Conservation (phyloP, 768 basidiomycete species). For the Mycena polygramma region DNA sequence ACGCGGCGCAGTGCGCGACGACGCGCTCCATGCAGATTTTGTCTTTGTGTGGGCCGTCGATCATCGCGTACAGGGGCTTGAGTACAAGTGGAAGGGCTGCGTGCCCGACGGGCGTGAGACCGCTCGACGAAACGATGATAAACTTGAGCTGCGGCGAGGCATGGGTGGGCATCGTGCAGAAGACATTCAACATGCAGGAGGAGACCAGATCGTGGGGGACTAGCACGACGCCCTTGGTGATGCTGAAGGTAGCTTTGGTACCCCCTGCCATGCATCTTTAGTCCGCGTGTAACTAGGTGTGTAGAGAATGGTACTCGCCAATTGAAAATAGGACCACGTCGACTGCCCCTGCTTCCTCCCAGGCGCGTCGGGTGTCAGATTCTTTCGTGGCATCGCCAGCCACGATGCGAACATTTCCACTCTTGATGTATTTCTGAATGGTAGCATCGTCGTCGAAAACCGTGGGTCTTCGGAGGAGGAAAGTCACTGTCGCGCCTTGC, state of each 20-base stretch:
- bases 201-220: slow-evolving; percentile 71
- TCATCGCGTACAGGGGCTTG: slow-evolving; percentile 60
- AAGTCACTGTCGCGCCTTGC: slow-evolving; percentile 71
- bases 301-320: slow-evolving; percentile 53
- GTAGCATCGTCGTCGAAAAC: slow-evolving; percentile 67
- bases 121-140: slow-evolving; percentile 65
- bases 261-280: slow-evolving; percentile 53
- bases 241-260: slow-evolving; percentile 56
- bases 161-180: slow-evolving; percentile 63
- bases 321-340: slow-evolving; percentile 73
- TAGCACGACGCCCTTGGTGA: slow-evolving; percentile 63
- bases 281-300: not conserved
- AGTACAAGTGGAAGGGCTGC: slow-evolving; percentile 60
- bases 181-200: slow-evolving; percentile 64
- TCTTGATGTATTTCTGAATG: slow-evolving; percentile 65
- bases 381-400: slow-evolving; percentile 72
- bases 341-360: slow-evolving; percentile 61
- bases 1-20: slow-evolving; percentile 61
- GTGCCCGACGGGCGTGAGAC: slow-evolving; percentile 62
- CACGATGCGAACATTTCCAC: slow-evolving; percentile 66
- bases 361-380: slow-evolving; percentile 65
- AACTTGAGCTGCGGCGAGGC: slow-evolving; percentile 60
- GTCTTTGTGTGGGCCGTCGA: slow-evolving; percentile 67
- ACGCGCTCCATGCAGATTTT: slow-evolving; percentile 72
- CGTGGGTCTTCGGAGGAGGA: slow-evolving; percentile 66